These are phyloP conservation scores for Vaccinium corymbosum DNA, from an alignment of 148 eudicot species.

Conservation along the genomic window DNA sequence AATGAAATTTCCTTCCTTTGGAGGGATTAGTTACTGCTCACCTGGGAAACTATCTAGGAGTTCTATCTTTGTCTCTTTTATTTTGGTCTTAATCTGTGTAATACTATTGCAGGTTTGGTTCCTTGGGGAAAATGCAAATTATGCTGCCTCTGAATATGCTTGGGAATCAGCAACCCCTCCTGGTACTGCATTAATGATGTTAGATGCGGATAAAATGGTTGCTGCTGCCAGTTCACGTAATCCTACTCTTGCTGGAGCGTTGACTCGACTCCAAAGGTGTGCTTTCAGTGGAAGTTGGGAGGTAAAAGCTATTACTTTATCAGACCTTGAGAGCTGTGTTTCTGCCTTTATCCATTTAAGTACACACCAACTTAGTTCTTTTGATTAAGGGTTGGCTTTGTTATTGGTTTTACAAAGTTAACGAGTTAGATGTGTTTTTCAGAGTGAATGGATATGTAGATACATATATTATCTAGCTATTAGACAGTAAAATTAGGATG, in stretches of 20 bases:
- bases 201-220: conserved; percentile 98
- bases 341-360: not conserved
- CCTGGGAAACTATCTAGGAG: not conserved
- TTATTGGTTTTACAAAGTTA: not conserved
- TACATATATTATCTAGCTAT: not conserved
- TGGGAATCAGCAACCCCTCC: conserved; percentile 99
- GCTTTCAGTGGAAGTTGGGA: conserved; percentile 99
- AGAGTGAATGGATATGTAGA: not conserved
- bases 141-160: conserved; percentile 99
- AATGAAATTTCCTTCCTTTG: not conserved
- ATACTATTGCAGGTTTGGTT: conserved; percentile 78
- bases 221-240: conserved; percentile 99
- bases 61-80: not conserved
- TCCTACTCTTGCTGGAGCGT: conserved; percentile 86
- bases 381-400: conserved; percentile 5
- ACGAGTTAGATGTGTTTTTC: not conserved
- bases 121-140: conserved; percentile 99
- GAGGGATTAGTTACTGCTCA: not conserved
- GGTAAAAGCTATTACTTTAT: conserved; percentile 39
- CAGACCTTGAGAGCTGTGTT: not conserved
- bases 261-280: conserved; percentile 95
- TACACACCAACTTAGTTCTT: not conserved
- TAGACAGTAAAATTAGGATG: not conserved
- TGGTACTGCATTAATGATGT: conserved; percentile 98
- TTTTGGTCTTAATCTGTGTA: conserved; percentile 13